Base-by-base conservation (phyloP, 2,329 filamentous ascomycete species). In the Periglandula ipomoeae region DNA sequence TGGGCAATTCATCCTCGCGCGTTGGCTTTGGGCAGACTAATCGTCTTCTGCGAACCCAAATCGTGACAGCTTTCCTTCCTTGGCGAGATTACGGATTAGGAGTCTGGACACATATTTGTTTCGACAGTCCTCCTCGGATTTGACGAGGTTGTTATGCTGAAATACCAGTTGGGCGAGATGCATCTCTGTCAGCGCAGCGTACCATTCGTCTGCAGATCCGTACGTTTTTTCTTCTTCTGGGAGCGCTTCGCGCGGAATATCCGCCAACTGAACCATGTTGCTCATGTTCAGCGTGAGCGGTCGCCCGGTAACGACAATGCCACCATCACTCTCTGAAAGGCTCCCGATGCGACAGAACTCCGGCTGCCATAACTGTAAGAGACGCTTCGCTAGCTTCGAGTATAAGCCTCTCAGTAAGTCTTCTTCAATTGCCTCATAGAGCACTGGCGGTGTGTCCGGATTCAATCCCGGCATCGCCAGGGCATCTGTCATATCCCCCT, bases 271-370 rank as follows among this genome's bases (percentile, higher is more conserved):
- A 13, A 64, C 38, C 41, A 68, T 55, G 34, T 69, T 61, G 48
- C 66, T 71, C 67, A 74, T 71, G 48, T 69, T 68, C 3, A 63
- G 56, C 1, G 65, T 68, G 4, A 74, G 47, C 3, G 69, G 69
- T 20, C 67, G 59, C 34, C 57, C 51, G 10, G 46, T 53, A 7
- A 67, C 61, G 27, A 54, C 50, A 56, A 58, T 61, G 7, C 30
- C 50, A 20, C 56, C 55, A 56, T 48, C 3, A 54, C 55, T 50
- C 1, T 52, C 38, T 51, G 3, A 50, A 32, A 30, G 71, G 65
- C 1, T 13, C 4, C 40, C 40, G 11, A 43, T 43, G n/a, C 24
- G 40, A 6, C 23, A 17, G 15, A 43, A n/a, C 53, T 61, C 1
- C n/a, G 57, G 53, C 13, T 22, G 53, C 5, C 56, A 64, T 3